Conservation (phyloP, 2,329 filamentous ascomycete species). For the Mycosphaerelloides madeirae region DNA sequence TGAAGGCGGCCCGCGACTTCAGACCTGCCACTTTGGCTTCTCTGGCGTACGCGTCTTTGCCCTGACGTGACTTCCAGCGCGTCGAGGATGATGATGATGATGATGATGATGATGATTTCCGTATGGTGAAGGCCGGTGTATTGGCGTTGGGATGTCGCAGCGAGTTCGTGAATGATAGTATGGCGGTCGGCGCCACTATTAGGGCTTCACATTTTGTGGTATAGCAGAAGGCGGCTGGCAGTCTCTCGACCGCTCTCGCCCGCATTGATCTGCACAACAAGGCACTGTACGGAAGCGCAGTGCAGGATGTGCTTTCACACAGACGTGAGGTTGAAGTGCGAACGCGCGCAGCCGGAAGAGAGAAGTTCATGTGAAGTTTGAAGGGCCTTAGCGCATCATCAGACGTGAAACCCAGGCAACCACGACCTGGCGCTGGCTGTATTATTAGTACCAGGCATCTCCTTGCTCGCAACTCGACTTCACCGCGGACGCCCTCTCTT, state of each 20-base stretch:
- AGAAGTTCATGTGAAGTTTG: too few species aligned
- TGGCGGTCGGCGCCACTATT: not conserved
- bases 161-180: not conserved
- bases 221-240: constrained; percentile 4
- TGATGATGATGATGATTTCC: constrained; percentile 27
- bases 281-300: too few species aligned
- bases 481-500: not conserved
- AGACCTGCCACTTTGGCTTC: constrained; percentile 74
- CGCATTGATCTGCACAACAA: constrained; percentile 15
- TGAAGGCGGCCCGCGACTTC: constrained; percentile 90
- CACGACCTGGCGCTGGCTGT: not conserved
- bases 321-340: too few species aligned
- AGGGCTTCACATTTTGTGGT: constrained; percentile 1
- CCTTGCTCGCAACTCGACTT: not conserved
- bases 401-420: not conserved
- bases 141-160: not conserved
- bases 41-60: constrained; percentile 64
- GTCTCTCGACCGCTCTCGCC: constrained; percentile 12
- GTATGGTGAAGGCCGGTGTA: not conserved
- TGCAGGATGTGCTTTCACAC: not conserved
- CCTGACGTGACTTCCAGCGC: constrained; percentile 78
- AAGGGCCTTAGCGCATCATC: not conserved
- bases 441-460: not conserved
- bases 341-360: not conserved
- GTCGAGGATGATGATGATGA: constrained; percentile 56